These are phyloP conservation scores for Didymella keratinophila DNA, from an alignment of 2,329 filamentous ascomycete genomes.

Conservation along the genomic window DNA sequence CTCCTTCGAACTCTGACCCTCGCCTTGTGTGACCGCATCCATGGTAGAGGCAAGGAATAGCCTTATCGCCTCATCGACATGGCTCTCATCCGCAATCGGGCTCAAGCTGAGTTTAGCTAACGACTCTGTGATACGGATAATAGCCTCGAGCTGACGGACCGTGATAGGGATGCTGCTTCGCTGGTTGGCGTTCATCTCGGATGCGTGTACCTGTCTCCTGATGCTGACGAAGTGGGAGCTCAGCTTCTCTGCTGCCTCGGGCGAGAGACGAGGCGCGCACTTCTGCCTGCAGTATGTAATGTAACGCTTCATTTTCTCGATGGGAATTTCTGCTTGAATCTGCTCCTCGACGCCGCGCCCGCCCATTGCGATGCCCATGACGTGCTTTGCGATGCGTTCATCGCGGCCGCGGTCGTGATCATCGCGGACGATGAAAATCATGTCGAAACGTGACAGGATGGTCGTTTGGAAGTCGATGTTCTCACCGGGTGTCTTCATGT, in stretches of 20 bases:
- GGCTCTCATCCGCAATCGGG: slow-evolving; percentile 84
- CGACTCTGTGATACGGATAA: slow-evolving; percentile 95
- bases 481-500: slow-evolving; percentile 95
- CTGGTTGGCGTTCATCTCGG: slow-evolving; percentile 87
- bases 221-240: slow-evolving; percentile 98
- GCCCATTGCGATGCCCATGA: slow-evolving; percentile 97
- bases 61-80: slow-evolving; percentile 96
- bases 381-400: slow-evolving; percentile 92
- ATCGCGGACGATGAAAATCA: slow-evolving; percentile 99
- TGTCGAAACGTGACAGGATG: slow-evolving; percentile 96
- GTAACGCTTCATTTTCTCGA: slow-evolving; percentile 97
- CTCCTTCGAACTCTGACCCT: slow-evolving; percentile 79
- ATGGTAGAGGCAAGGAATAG: slow-evolving; percentile 96
- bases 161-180: slow-evolving; percentile 97
- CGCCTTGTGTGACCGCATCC: slow-evolving; percentile 94
- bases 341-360: slow-evolving; percentile 83
- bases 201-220: slow-evolving; percentile 88
- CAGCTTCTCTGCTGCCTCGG: slow-evolving; percentile 92
- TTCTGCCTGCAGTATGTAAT: slow-evolving; percentile 96
- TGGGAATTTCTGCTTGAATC: slow-evolving; percentile 84
- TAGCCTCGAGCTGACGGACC: slow-evolving; percentile 94
- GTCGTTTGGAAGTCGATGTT: slow-evolving; percentile 99
- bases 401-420: slow-evolving; percentile 90
- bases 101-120: slow-evolving; percentile 90
- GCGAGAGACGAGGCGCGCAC: slow-evolving; percentile 88